These are phyloP conservation scores for Prunus mira DNA, from an alignment of 306 rosid species.

Conservation along the genomic window DNA sequence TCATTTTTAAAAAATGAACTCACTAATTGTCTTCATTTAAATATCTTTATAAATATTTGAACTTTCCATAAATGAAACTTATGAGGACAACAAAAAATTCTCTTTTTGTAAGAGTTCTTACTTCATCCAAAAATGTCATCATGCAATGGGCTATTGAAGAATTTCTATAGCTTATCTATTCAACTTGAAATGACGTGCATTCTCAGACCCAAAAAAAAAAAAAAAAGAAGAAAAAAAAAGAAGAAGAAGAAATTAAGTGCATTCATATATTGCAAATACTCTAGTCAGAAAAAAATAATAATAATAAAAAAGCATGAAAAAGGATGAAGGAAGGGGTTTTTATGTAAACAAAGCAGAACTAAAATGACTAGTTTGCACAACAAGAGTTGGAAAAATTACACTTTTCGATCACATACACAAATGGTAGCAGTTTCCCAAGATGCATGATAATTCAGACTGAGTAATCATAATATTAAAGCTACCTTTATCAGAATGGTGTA, in stretches of 20 bases:
- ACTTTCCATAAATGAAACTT: too few relatives aligned
- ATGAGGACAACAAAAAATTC: too few relatives aligned
- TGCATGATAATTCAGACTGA: not conserved
- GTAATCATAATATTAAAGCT: slow-evolving; percentile 12
- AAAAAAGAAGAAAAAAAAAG: rapidly evolving
- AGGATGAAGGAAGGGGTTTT: not conserved
- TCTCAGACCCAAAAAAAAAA: too few relatives aligned
- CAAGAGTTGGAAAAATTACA: not conserved
- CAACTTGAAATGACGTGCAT: too few relatives aligned
- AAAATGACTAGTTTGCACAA: not conserved
- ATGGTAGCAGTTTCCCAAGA: slow-evolving; percentile 9
- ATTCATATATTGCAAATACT: not conserved
- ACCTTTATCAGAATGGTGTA: slow-evolving; percentile 72
- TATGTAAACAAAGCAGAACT: not conserved
- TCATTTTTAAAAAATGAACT: too few relatives aligned
- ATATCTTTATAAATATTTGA: too few relatives aligned
- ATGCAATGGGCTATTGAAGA: too few relatives aligned
- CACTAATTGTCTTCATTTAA: too few relatives aligned
- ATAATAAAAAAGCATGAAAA: too few relatives aligned
- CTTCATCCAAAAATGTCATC: too few relatives aligned
- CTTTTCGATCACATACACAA: slow-evolving; percentile 18
- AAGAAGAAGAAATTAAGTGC: not conserved
- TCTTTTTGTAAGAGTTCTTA: too few relatives aligned
- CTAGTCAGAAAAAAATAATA: not conserved
- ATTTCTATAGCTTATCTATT: too few relatives aligned